These are phyloP conservation scores for Chamaecyparis obtusa DNA, from an alignment of 75 land plant species.

Conservation along the genomic window DNA sequence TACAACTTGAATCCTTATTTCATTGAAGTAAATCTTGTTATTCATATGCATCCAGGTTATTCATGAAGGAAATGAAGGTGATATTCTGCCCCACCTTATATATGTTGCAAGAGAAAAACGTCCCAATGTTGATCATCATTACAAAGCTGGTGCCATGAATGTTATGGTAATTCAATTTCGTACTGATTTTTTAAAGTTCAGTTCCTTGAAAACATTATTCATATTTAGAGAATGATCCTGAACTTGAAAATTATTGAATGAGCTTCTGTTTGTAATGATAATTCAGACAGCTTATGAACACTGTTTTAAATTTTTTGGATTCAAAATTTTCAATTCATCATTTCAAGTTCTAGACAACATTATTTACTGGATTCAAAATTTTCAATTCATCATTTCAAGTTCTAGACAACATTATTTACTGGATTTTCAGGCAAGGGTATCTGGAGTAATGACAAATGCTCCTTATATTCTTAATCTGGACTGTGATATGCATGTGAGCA, in stretches of 20 bases:
- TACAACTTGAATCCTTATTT: neutral
- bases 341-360: neutral
- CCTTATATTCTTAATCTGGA: constrained; percentile 60
- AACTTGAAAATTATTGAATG: too few species aligned
- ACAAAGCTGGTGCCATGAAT: constrained; percentile 73
- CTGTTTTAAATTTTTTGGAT: neutral
- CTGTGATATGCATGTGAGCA: constrained; percentile 35
- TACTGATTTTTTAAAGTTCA: too few species aligned
- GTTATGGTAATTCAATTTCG: constrained; percentile 28
- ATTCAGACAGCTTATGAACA: neutral
- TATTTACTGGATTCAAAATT: neutral
- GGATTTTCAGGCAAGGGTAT: constrained; percentile 36
- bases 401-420: neutral
- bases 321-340: neutral
- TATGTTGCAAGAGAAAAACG: constrained; percentile 55
- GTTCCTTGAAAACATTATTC: too few species aligned
- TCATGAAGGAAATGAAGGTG: constrained; percentile 7
- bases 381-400: neutral
- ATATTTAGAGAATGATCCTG: too few species aligned
- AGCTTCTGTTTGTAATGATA: neutral
- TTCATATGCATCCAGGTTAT: neutral
- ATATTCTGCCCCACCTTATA: constrained; percentile 34
- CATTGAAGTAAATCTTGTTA: neutral
- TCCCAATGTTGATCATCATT: constrained; percentile 29
- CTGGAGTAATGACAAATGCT: constrained; percentile 59